phyloP scores from a whole-genome alignment of 2,329 filamentous ascomycete genomes.

The Penicillium paneum region DNA sequence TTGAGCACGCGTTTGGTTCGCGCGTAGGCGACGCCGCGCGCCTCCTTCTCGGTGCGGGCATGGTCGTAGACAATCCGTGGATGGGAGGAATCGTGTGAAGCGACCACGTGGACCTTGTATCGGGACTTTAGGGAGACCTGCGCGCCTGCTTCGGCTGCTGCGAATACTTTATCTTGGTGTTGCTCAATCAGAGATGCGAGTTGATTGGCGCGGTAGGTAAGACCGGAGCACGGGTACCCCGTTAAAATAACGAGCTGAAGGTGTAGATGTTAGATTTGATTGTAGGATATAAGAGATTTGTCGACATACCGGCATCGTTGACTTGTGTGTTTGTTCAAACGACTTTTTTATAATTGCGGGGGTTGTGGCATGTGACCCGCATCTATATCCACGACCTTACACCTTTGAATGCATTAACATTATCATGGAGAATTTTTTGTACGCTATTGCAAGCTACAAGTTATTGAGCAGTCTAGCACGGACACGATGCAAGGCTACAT shows the following conservation, averaged over 20 bases:
- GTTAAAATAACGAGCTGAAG: conserved; percentile 59
- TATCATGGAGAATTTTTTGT: no score
- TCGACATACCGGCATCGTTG: conserved; percentile 30
- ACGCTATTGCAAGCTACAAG: no score
- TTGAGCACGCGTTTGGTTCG: conserved; percentile 59
- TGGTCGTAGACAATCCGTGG: conserved; percentile 55
- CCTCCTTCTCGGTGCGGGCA: conserved; percentile 61
- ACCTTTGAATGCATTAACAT: no score
- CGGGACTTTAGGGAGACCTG: conserved; percentile 41
- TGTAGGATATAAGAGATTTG: not conserved
- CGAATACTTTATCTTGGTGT: conserved; percentile 47
- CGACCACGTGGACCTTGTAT: conserved; percentile 41
- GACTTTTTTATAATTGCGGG: conserved; percentile 18
- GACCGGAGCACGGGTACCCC: conserved; percentile 62
- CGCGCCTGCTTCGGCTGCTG: conserved; percentile 30
- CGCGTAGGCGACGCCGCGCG: conserved; percentile 59
- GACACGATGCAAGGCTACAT: no score
- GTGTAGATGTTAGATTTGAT: not conserved
- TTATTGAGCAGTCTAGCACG: no score
- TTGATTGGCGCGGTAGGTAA: conserved; percentile 59
- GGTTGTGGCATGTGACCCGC: conserved; percentile 22
- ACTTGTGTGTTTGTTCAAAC: conserved; percentile 8
- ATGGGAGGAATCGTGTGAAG: conserved; percentile 41
- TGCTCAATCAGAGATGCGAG: conserved; percentile 52
- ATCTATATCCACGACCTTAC: not conserved